Evolutionary conservation across 345 rosid genomes (phyloP).

Genomic region (Populus pruinosa): DNA sequence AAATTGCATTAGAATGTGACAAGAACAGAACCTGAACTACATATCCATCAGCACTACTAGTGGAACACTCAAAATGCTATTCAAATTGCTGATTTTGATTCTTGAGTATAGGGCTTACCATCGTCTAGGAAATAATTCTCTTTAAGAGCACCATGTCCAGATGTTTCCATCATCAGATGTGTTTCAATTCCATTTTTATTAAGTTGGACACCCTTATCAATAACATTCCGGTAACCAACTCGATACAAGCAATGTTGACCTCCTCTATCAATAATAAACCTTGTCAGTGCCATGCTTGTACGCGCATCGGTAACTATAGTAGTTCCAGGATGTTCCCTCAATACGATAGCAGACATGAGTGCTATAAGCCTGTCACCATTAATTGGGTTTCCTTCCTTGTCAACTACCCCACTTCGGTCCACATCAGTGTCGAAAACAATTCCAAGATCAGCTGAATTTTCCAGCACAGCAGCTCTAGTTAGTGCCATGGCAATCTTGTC

Average conservation of each 20-base stretch:
- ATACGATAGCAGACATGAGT: slow-evolving; percentile 74
- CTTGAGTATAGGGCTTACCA: slow-evolving; percentile 34
- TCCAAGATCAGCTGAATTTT: slow-evolving; percentile 78
- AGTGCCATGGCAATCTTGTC: slow-evolving; percentile 82
- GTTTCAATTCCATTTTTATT: slow-evolving; percentile 72
- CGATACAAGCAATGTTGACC: slow-evolving; percentile 85
- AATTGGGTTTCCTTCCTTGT: slow-evolving; percentile 69
- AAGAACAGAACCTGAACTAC: too few species aligned
- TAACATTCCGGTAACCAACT: slow-evolving; percentile 89
- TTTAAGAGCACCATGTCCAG: slow-evolving; percentile 92
- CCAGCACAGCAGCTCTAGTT: slow-evolving; percentile 71
- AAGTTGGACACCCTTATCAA: slow-evolving; percentile 80
- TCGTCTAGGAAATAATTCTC: slow-evolving; percentile 92
- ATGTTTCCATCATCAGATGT: slow-evolving; percentile 96
- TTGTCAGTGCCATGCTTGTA: slow-evolving; percentile 73
- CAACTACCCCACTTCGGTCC: slow-evolving; percentile 89
- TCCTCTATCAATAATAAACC: slow-evolving; percentile 66
- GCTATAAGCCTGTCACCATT: slow-evolving; percentile 91
- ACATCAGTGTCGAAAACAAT: slow-evolving; percentile 95
- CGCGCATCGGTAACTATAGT: slow-evolving; percentile 87
- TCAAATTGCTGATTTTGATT: too few species aligned
- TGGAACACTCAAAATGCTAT: too few species aligned
- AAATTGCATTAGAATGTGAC: too few species aligned
- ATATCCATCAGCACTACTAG: too few species aligned
- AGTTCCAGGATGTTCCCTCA: slow-evolving; percentile 77